Evolutionary conservation across 208 protist genomes (phyloP).

Genomic region (Trypanosoma lewisi): DNA sequence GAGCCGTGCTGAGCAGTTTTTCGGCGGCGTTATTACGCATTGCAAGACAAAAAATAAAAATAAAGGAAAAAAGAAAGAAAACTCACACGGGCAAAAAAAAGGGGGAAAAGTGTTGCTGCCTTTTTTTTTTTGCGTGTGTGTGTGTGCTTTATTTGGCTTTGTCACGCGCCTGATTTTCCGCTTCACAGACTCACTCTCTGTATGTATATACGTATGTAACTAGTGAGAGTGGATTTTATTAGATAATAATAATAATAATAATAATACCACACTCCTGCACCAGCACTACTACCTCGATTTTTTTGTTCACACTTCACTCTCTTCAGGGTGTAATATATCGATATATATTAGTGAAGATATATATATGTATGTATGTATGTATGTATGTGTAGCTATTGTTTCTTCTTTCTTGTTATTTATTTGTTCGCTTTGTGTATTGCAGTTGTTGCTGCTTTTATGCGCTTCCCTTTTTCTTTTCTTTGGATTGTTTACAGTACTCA

Average conservation of each 20-base stretch:
- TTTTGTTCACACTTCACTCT: too few relatives aligned
- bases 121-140: too few relatives aligned
- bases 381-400: not conserved
- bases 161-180: too few relatives aligned
- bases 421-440: not conserved
- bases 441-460: too few relatives aligned
- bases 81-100: not conserved
- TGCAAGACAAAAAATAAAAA: constrained; percentile 3
- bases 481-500: too few relatives aligned
- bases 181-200: not conserved
- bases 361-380: constrained; percentile 1
- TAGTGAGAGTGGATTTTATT: too few relatives aligned
- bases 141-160: too few relatives aligned
- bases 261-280: too few relatives aligned
- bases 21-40: constrained; percentile 73
- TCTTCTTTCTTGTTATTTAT: constrained; percentile 1
- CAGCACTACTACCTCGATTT: too few relatives aligned
- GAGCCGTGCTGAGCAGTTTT: constrained; percentile 49
- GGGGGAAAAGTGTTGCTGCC: too few relatives aligned
- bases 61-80: constrained; percentile 12
- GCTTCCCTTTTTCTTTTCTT: too few relatives aligned
- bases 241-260: too few relatives aligned
- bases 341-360: constrained; percentile 11
- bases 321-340: constrained; percentile 3
- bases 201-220: not conserved